Evolutionary conservation across 768 basidiomycete genomes (phyloP).

Genomic region (Chalciporus pseudorubinellus): DNA sequence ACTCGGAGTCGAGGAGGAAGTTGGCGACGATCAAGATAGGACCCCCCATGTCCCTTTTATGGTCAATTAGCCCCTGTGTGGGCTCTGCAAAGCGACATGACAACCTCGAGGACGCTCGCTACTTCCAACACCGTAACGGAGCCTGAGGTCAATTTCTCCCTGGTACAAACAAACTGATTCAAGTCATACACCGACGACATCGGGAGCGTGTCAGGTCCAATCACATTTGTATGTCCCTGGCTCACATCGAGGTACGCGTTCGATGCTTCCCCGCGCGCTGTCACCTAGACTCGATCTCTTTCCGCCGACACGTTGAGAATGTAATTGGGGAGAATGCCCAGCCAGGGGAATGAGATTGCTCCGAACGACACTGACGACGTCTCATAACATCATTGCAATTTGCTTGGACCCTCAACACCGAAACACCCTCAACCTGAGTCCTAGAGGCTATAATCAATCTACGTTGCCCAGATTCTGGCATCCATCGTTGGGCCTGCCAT

Average conservation of each 20-base stretch:
- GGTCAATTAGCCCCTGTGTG: background rate
- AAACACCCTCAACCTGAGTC: conserved; percentile 22
- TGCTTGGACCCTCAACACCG: background rate
- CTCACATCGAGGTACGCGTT: background rate
- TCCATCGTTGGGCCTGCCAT: background rate
- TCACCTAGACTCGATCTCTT: too few relatives aligned
- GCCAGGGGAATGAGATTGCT: too few relatives aligned
- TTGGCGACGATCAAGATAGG: background rate
- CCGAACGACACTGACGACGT: too few relatives aligned
- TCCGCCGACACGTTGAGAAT: background rate
- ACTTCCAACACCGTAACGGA: too few relatives aligned
- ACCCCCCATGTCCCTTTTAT: background rate
- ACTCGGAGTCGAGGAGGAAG: background rate
- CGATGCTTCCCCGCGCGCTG: background rate
- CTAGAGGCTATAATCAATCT: background rate
- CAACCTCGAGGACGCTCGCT: too few relatives aligned
- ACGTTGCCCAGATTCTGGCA: background rate
- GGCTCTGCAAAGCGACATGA: too few relatives aligned
- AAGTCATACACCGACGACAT: background rate
- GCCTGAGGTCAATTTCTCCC: too few relatives aligned
- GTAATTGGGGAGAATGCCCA: too few relatives aligned
- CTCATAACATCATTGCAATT: background rate
- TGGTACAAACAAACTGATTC: too few relatives aligned
- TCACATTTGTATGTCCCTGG: background rate
- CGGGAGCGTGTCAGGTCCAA: background rate